phyloP scores from a whole-genome alignment of 2,329 filamentous ascomycete genomes.

The Eurotiales sp. region DNA sequence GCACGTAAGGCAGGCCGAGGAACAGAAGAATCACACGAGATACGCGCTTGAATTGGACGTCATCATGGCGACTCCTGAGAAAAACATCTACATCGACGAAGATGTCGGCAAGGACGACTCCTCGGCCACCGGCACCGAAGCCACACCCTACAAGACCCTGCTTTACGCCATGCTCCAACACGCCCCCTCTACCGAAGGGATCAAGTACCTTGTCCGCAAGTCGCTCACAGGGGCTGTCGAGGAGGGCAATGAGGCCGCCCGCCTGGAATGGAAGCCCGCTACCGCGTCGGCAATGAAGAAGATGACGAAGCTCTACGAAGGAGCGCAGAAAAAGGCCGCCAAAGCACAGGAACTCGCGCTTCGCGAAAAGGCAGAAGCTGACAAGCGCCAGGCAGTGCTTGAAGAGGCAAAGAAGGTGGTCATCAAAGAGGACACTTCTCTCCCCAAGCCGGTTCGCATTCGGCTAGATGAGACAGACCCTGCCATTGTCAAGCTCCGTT shows the following conservation, averaged over 20 bases:
- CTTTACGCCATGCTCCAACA: constrained; percentile 72
- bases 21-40: no score
- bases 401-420: constrained; percentile 80
- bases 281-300: constrained; percentile 86
- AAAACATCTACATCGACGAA: constrained; percentile 66
- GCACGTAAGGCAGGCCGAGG: no score
- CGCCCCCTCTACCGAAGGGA: constrained; percentile 52
- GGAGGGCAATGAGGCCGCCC: constrained; percentile 61
- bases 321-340: constrained; percentile 77
- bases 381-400: constrained; percentile 65
- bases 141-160: constrained; percentile 76
- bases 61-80: constrained; percentile 33
- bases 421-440: constrained; percentile 64
- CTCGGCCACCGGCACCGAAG: constrained; percentile 64
- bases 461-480: constrained; percentile 69
- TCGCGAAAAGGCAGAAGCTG: constrained; percentile 68
- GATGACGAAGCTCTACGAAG: constrained; percentile 68
- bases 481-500: constrained; percentile 53
- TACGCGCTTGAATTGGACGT: not conserved
- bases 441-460: constrained; percentile 72
- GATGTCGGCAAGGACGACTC: constrained; percentile 69
- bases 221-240: constrained; percentile 59
- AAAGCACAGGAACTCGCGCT: constrained; percentile 72
- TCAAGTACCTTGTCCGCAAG: constrained; percentile 66
- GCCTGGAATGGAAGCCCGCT: constrained; percentile 72